Base-by-base conservation (phyloP, 805 yeast species). In the Wickerhamiella brachini region DNA sequence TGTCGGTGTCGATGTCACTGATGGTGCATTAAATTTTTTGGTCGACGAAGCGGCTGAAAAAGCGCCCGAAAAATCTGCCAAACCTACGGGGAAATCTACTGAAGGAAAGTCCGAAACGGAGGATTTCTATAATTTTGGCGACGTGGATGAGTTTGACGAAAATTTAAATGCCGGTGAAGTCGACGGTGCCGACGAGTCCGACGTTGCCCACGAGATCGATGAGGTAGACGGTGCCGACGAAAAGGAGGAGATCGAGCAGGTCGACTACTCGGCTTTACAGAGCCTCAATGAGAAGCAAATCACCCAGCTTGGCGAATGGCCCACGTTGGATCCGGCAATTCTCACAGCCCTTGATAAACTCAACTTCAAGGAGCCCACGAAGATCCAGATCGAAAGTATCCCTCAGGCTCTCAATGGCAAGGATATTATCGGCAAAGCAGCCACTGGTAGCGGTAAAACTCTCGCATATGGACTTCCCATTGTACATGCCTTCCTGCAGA, bases 361-460 rank as follows among this genome's bases (percentile, higher is more conserved):
- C 12, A 78, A 76, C 1, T 93, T 83, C 65, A 60, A 57, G 1
- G 66, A 70, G 21, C 98, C 98, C 9, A 89, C 97, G 0, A 85
- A 81, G 34, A 88, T 93, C 61, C 98, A 93, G 67, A 74, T 72
- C 53, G 69, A 70, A 52, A 72, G 90, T 9, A 81, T 93, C 50
- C 95, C 97, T 1, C 60, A 73, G 24, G 86, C 90, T 1, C 53
- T 86, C 13, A 71, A 72, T 26, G 94, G 89, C 5, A 74, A 72
- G 37, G 97, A 93, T 67, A 77, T 93, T 3, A 80, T 93, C 57
- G 98, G 98, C 51, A 93, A 90, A 63, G 98, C 98, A 15, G 83
- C 93, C 10, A 93, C 98, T 1, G 98, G 98, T 65, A 85, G 95
- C 1, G 98, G 98, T 73, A 93, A 93, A 64, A 93, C 98, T 0